Evolutionary conservation across 164 flowering plant genomes (phyloP), one percentile per base, ranked within the genome.

Genomic region (Warburgia ugandensis): DNA sequence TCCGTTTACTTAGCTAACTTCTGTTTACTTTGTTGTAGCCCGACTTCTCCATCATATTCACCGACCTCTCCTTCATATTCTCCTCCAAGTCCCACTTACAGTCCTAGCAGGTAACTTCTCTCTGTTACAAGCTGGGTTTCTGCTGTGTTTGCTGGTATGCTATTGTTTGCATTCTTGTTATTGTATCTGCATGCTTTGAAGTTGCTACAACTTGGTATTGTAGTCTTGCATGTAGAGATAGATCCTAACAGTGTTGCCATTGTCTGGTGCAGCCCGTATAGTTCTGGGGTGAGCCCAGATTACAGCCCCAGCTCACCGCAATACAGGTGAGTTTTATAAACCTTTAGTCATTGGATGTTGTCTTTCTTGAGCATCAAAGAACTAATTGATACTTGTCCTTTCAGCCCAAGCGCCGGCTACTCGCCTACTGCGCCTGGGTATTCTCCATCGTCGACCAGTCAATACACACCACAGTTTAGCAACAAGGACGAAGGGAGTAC

Each of bases 371-470:
- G 13, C 20, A 4, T 16, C 7, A 4, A 6, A 25, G 26, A 10
- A 33, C 3, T 7, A 55, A n/a, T n/a, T 23, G 11, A 28, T 23
- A 4, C 27, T 12, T 25, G 6, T 17, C 17, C 12, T 16, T 54
- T 26, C 78, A 87, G 98, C 68, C 96, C 95, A 4, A 92, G 97
- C 67, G 84, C 85, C 1, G 99, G 95, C 26, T 88, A 92, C 70
- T 92, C 99, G 3, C 99, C 99, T 3, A 88, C 87, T 56, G 85
- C 86, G 7, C 99, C 99, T 0, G 95, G 99, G 0, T 92, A 92
- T 64, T 92, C 97, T 0, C 95, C 99, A 2, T 79, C 97, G 14
- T 86, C 99, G 2, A 82, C 94, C 25, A 79, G 97, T 55, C 99
- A 92, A 63, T 84, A 73, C 73, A 76, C 94, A 5, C 85, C 91